These are phyloP conservation scores for Cercophora sp. DNA, from an alignment of 495 filamentous ascomycete genomes.

Conservation along the genomic window DNA sequence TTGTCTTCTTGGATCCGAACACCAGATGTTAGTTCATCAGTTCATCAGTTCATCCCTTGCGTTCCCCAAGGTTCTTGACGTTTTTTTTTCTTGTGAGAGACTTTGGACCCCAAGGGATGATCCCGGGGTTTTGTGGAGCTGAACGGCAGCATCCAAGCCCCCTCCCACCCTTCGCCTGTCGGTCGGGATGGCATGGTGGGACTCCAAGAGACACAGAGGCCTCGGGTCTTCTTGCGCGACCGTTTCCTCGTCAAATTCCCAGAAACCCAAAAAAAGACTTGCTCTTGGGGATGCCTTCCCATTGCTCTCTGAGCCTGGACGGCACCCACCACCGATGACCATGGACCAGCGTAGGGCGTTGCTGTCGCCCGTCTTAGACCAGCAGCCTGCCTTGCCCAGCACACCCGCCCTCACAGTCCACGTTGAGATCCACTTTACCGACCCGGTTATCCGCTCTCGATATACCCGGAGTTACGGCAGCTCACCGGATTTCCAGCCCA, in stretches of 20 bases:
- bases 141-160: too few species aligned
- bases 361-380: slow-evolving; percentile 25
- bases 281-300: slow-evolving; percentile 24
- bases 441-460: slow-evolving; percentile 35
- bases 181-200: slow-evolving; percentile 29
- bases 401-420: slow-evolving; percentile 29
- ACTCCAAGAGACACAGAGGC: slow-evolving; percentile 19
- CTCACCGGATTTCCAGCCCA: slow-evolving; percentile 37
- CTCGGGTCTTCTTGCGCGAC: slow-evolving; percentile 4
- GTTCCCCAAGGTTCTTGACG: too few species aligned
- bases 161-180: background rate
- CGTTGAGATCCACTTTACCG: slow-evolving; percentile 43
- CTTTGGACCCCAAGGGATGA: too few species aligned
- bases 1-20: too few species aligned
- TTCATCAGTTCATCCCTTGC: too few species aligned
- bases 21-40: too few species aligned
- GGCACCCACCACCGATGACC: slow-evolving; percentile 6
- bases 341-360: slow-evolving; percentile 24
- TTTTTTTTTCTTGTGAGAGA: too few species aligned
- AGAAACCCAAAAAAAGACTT: slow-evolving; percentile 12
- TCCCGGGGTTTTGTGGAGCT: too few species aligned
- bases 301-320: slow-evolving; percentile 14
- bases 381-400: slow-evolving; percentile 6
- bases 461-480: slow-evolving; percentile 39
- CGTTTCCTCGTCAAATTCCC: background rate